These are phyloP conservation scores for Saraca asoca DNA, from an alignment of 331 rosid species.

Conservation along the genomic window DNA sequence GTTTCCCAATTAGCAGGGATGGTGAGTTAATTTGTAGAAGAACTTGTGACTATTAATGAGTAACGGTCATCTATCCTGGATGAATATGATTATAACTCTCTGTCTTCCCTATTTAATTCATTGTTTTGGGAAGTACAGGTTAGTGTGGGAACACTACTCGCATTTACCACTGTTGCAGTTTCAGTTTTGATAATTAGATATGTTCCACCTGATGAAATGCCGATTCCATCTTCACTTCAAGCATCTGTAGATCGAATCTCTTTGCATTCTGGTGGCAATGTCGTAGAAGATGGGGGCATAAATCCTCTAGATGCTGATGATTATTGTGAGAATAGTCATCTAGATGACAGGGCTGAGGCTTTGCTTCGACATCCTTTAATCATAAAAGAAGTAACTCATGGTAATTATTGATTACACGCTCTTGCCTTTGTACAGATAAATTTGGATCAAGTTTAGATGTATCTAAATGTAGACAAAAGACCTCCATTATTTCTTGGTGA, in stretches of 20 bases:
- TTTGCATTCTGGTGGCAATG: conserved; percentile 35
- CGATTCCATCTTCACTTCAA: conserved; percentile 57
- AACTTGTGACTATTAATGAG: conserved; percentile 19
- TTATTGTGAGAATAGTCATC: conserved; percentile 32
- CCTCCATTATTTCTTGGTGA: conserved; percentile 9
- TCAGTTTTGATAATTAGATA: conserved; percentile 77
- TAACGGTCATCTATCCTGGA: conserved; percentile 11
- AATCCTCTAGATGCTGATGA: conserved; percentile 33
- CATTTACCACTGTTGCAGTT: conserved; percentile 66
- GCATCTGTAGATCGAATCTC: conserved; percentile 37
- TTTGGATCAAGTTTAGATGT: conserved; percentile 12
- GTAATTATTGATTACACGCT: conserved; percentile 42
- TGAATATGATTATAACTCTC: conserved; percentile 16
- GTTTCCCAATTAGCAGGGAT: conserved; percentile 77
- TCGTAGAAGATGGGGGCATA: conserved; percentile 29
- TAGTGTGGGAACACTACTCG: conserved; percentile 72
- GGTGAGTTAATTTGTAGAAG: conserved; percentile 48
- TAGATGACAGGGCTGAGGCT: conserved; percentile 39
- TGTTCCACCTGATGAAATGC: conserved; percentile 71
- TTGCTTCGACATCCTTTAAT: conserved; percentile 55
- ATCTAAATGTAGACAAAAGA: conserved; percentile 15
- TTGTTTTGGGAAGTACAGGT: conserved; percentile 47
- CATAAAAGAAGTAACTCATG: conserved; percentile 43
- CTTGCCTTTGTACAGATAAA: background rate
- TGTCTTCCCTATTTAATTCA: background rate